Evolutionary conservation across 257 asterid genomes (phyloP).

Genomic region (Gentiana straminea): DNA sequence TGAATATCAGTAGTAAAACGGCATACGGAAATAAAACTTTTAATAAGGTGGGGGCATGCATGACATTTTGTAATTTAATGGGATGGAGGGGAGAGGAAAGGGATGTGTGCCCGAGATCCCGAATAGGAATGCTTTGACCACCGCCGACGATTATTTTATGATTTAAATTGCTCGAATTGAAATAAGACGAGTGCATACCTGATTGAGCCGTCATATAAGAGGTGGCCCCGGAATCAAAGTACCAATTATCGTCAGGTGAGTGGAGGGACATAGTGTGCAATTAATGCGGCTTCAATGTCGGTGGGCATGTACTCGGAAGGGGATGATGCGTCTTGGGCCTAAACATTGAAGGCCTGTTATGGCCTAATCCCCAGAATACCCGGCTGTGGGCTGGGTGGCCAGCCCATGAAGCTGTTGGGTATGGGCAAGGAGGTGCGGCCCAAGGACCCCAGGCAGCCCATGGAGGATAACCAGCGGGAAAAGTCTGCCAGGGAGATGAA

Average conservation of each 20-base stretch:
- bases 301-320: neutral
- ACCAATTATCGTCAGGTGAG: conserved; percentile 1
- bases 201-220: conserved; percentile 3
- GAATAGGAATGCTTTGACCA: neutral
- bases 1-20: neutral
- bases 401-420: neutral
- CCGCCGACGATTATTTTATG: too few species aligned
- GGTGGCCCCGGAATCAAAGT: neutral
- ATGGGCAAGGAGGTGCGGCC: too few species aligned
- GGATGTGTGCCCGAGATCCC: too few species aligned
- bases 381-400: neutral
- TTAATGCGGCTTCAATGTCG: conserved; percentile 1
- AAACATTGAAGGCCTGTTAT: too few species aligned
- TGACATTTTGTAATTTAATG: too few species aligned
- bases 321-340: neutral
- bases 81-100: too few species aligned
- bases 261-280: neutral
- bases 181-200: neutral
- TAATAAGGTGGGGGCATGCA: too few species aligned
- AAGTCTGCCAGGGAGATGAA: too few species aligned
- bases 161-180: neutral
- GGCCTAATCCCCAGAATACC: too few species aligned
- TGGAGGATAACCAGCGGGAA: too few species aligned
- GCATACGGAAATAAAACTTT: neutral
- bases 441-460: too few species aligned